These are phyloP conservation scores for Trichosporon faecale DNA, from an alignment of 1,284 basidiomycete species.

Conservation along the genomic window DNA sequence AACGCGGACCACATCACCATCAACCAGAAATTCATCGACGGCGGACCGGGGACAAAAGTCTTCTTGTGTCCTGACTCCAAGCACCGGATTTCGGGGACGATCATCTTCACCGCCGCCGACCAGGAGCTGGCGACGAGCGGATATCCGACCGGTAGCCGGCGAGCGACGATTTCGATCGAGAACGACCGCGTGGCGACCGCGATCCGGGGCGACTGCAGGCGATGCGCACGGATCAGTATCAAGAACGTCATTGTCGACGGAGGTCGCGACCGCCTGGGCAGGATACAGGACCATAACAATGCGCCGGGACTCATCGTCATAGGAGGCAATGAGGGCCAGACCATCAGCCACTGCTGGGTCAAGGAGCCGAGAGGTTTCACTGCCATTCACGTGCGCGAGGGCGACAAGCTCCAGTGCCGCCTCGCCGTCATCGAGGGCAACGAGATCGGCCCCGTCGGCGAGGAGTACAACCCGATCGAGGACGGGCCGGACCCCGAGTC, in stretches of 20 bases:
- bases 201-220: constrained; percentile 52
- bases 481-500: constrained; percentile 52
- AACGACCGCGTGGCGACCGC: constrained; percentile 40
- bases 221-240: constrained; percentile 50
- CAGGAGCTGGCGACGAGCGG: constrained; percentile 55
- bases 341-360: constrained; percentile 38
- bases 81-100: constrained; percentile 50
- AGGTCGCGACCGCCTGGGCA: constrained; percentile 40
- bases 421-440: constrained; percentile 49
- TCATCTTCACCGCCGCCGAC: constrained; percentile 54
- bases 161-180: constrained; percentile 51
- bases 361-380: constrained; percentile 51
- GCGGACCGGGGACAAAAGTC: constrained; percentile 52
- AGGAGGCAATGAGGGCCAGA: constrained; percentile 52
- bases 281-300: constrained; percentile 29
- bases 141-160: constrained; percentile 51
- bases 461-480: constrained; percentile 47
- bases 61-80: constrained; percentile 52
- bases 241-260: constrained; percentile 51
- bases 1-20: constrained; percentile 44
- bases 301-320: constrained; percentile 46
- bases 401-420: constrained; percentile 48
- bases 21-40: constrained; percentile 48
- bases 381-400: constrained; percentile 51
- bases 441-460: constrained; percentile 51